These are phyloP conservation scores for Mycena galericulata DNA, from an alignment of 768 basidiomycete genomes.

Conservation along the genomic window DNA sequence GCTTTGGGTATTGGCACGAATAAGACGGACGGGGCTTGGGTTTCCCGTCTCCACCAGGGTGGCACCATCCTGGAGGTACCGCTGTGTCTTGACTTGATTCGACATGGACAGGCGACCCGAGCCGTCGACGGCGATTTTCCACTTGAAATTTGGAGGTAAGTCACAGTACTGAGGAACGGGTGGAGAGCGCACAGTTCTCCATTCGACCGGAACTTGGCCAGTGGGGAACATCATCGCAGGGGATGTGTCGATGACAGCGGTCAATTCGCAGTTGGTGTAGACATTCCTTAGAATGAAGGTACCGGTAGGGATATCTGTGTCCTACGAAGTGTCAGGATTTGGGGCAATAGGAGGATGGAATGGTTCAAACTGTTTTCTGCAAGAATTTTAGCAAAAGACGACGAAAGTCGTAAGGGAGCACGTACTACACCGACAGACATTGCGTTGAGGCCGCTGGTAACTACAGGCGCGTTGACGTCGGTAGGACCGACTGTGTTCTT, in stretches of 20 bases:
- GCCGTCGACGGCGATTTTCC: conserved; percentile 1
- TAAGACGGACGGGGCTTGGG: conserved; percentile 1
- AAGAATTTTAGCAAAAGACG: background rate
- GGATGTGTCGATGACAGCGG: conserved; percentile 8
- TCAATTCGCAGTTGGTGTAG: conserved; percentile 8
- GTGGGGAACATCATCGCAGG: conserved; percentile 10
- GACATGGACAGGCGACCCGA: background rate
- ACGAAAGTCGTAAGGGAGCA: background rate
- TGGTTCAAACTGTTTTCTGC: background rate
- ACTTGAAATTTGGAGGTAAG: conserved; percentile 1
- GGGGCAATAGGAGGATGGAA: conserved; percentile 3
- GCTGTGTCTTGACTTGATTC: conserved; percentile 9
- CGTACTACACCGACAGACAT: background rate
- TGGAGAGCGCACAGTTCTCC: conserved; percentile 6
- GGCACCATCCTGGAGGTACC: conserved; percentile 5
- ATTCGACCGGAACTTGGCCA: conserved; percentile 2
- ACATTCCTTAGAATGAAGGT: conserved; percentile 1
- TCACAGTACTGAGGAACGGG: background rate
- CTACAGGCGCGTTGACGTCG: background rate
- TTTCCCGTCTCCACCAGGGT: conserved; percentile 1
- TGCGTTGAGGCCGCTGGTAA: background rate
- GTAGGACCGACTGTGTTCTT: background rate
- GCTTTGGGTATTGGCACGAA: conserved; percentile 6
- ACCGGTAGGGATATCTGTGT: conserved; percentile 1
- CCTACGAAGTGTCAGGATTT: background rate